These are phyloP conservation scores for Microbotryomycetes sp. DNA, from an alignment of 1,284 basidiomycete species.

Conservation along the genomic window DNA sequence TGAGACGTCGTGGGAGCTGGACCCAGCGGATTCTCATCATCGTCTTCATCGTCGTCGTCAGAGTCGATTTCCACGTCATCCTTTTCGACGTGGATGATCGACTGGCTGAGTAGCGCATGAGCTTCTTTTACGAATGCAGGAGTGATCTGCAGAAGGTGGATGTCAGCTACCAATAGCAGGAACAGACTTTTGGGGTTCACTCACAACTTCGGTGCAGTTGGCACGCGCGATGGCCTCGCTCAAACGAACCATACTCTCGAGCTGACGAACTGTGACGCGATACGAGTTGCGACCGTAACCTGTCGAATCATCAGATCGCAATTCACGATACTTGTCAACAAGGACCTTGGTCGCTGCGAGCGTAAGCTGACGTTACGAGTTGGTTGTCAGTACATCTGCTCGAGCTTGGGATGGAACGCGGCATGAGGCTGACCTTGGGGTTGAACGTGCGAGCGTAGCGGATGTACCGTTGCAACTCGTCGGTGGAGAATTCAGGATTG, in stretches of 20 bases:
- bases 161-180: conserved; percentile 20
- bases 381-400: conserved; percentile 3
- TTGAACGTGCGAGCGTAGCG: conserved; percentile 93
- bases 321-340: conserved; percentile 89
- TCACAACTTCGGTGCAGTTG: conserved; percentile 81
- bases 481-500: conserved; percentile 92
- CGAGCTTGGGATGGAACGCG: neutral
- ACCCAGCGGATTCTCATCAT: conserved; percentile 42
- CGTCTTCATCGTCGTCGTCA: conserved; percentile 61
- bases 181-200: conserved; percentile 24
- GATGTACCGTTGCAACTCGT: conserved; percentile 93
- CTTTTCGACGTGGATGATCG: conserved; percentile 98
- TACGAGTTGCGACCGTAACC: conserved; percentile 87
- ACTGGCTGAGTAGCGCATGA: conserved; percentile 85
- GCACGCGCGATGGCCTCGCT: conserved; percentile 95
- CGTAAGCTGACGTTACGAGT: conserved; percentile 59
- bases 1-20: conserved; percentile 41
- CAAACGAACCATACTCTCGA: conserved; percentile 95
- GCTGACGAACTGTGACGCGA: conserved; percentile 89
- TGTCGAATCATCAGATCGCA: conserved; percentile 85
- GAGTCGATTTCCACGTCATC: conserved; percentile 98
- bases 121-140: conserved; percentile 94
- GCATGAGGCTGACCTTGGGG: conserved; percentile 62
- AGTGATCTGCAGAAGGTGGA: conserved; percentile 57
- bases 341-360: conserved; percentile 85